Conservation (phyloP, 2,329 filamentous ascomycete genomes). For the Hymenoscyphus infarciens region DNA sequence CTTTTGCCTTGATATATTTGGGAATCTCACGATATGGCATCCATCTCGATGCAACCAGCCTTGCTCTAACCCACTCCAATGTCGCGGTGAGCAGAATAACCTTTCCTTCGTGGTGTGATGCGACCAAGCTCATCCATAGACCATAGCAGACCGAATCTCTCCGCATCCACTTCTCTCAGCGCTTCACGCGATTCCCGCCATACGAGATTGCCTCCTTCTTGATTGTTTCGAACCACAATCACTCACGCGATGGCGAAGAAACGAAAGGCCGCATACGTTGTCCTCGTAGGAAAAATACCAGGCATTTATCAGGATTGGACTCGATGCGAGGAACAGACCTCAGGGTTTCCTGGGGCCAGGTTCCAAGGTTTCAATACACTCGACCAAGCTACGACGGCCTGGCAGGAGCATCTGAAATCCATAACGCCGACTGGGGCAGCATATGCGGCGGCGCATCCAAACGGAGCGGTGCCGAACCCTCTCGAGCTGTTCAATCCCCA, state of each 20-base stretch:
- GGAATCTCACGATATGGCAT: too few relatives aligned
- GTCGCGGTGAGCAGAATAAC: too few relatives aligned
- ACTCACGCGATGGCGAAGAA: not conserved
- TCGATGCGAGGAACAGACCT: constrained; percentile 21
- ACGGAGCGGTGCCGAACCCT: not conserved
- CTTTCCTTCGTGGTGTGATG: too few relatives aligned
- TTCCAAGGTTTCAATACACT: constrained; percentile 17
- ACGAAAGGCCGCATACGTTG: constrained; percentile 7
- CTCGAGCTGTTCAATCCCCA: constrained; percentile 1
- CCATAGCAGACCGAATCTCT: too few relatives aligned
- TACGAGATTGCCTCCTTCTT: too few relatives aligned
- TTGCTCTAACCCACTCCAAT: too few relatives aligned
- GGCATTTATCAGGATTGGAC: constrained; percentile 20
- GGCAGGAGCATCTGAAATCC: constrained; percentile 14
- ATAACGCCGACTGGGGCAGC: not conserved
- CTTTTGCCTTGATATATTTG: too few relatives aligned
- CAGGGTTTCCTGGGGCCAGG: constrained; percentile 12
- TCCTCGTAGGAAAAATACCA: constrained; percentile 15
- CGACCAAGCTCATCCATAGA: too few relatives aligned
- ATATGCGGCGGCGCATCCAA: not conserved
- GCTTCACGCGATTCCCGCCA: too few relatives aligned
- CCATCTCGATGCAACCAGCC: too few relatives aligned
- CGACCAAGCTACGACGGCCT: constrained; percentile 16
- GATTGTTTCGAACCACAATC: too few relatives aligned
- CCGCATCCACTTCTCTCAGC: too few relatives aligned